Conservation (phyloP, 108 stramenopile species). For the Skeletonema tropicum region DNA sequence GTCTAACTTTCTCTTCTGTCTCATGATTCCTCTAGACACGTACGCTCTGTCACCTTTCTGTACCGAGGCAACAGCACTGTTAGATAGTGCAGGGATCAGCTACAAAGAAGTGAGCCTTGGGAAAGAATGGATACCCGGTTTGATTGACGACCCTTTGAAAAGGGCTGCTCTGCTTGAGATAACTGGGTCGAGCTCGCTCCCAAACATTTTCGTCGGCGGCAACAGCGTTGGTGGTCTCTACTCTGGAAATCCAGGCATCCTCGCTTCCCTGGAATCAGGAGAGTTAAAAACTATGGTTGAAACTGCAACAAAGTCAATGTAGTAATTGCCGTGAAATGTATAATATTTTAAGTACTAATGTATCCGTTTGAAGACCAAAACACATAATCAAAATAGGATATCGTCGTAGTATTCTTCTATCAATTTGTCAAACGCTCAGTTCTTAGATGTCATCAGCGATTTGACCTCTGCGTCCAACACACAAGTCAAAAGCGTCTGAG, state of each 20-base stretch:
- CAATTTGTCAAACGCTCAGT: neutral
- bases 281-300: constrained; percentile 34
- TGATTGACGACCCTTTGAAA: constrained; percentile 52
- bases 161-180: constrained; percentile 71
- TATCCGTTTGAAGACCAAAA: neutral
- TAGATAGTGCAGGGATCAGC: constrained; percentile 52
- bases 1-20: neutral
- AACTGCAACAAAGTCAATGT: constrained; percentile 24
- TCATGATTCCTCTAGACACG: constrained; percentile 55
- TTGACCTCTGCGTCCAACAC: neutral
- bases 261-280: constrained; percentile 59
- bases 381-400: constrained; percentile 2
- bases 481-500: neutral
- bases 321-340: constrained; percentile 1
- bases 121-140: constrained; percentile 73
- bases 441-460: neutral
- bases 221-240: constrained; percentile 68
- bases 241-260: constrained; percentile 66
- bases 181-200: constrained; percentile 74
- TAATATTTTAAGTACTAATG: constrained; percentile 8
- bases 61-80: constrained; percentile 54
- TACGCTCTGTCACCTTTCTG: constrained; percentile 79
- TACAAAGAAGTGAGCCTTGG: constrained; percentile 67
- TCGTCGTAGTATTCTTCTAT: neutral
- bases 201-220: constrained; percentile 72